phyloP scores from a whole-genome alignment of 1,139 yeast species.

The Diutina pseudorugosa region DNA sequence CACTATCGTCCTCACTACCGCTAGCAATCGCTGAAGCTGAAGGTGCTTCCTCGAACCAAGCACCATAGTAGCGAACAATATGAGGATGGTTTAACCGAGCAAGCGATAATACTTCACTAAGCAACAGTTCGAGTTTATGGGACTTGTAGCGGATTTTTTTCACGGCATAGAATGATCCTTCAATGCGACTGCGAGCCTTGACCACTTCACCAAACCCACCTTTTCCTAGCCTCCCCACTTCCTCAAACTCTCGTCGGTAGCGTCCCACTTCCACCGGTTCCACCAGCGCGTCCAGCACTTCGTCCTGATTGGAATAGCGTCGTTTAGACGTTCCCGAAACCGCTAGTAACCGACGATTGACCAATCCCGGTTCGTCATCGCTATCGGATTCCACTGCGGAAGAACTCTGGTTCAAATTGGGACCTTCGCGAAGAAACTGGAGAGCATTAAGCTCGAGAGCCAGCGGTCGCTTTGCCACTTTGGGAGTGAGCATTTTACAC shows the following conservation, averaged over 20 bases:
- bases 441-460: conserved; percentile 78
- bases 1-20: conserved; percentile 10
- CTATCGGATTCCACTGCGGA: background rate
- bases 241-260: conserved; percentile 71
- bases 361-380: background rate
- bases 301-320: background rate
- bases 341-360: background rate
- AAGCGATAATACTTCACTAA: conserved; percentile 83
- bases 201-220: conserved; percentile 98
- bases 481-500: conserved; percentile 48
- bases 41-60: conserved; percentile 80
- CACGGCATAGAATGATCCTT: conserved; percentile 90
- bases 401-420: background rate
- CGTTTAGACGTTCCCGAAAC: background rate
- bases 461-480: conserved; percentile 63
- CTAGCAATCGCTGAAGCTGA: conserved; percentile 10
- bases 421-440: conserved; percentile 63
- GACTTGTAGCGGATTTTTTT: conserved; percentile 82
- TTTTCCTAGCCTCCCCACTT: conserved; percentile 79
- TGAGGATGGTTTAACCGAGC: conserved; percentile 91
- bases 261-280: conserved; percentile 8
- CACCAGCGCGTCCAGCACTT: background rate
- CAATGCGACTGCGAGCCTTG: conserved; percentile 83
- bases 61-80: conserved; percentile 91
- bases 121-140: conserved; percentile 63